Evolutionary conservation across 768 basidiomycete species (phyloP), one percentile per base, ranked within the genome.

Genomic region (Termitomyces sp.): DNA sequence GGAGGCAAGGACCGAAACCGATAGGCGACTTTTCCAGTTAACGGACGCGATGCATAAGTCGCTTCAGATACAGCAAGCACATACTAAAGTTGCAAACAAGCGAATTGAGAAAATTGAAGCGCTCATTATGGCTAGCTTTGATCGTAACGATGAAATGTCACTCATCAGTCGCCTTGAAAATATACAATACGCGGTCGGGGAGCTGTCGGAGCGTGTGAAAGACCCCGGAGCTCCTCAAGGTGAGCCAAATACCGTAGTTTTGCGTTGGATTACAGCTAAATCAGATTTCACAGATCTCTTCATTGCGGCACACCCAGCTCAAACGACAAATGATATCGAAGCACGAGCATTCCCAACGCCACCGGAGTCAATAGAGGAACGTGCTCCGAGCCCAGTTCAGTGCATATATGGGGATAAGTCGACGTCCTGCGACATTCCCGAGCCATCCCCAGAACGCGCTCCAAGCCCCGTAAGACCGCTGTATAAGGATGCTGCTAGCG

Each of bases 131-230:
- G 62, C 66, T 18, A 60, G 58, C 22, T 44, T 53, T 28, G 63
- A 66, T 20, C 49, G 48, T 33, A 53, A 62, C 15, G 67, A 67
- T 40, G 55, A 65, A 13, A 59, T 62, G 20, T 63, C 65, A 0
- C 45, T 71, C 4, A 28, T 61, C 4, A 48, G 63, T 7, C 60
- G 65, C 32, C 58, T 72, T 33, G 66, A 71, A 39, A 39, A 55
- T n/a, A 52, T 71, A 24, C 67, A 65, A 13, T 69, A 66, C 32
- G 57, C 58, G 0, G 59, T 72, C 1, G 70, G 65, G 32, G 71
- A 71, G 40, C 51, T 71, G 1, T 36, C 64, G 2, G 69, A 70
- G 39, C 63, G 67, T 32, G 38, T 52, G 9, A 71, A 64, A 36
- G 69, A 70, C 24, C 66, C 69, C 2, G 64, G 65, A 15, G 69